Percentiles rank a stretch among this genome's conserved stretches.
Conservation (phyloP, 1,284 basidiomycete genomes). For the Nidula niveotomentosa region DNA sequence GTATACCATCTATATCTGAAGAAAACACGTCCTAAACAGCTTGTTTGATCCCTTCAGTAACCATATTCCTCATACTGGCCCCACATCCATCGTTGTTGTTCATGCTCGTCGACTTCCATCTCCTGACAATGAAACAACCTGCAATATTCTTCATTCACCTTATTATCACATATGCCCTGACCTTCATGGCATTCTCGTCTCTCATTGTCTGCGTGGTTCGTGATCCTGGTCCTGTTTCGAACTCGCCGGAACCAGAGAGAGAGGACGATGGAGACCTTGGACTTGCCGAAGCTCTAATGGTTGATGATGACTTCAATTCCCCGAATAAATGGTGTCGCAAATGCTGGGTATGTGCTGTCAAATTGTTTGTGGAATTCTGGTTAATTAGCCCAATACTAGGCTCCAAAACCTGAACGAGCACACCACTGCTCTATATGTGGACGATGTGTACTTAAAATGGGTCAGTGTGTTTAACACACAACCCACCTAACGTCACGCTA, state of each 20-base stretch:
- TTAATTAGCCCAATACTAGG: slow-evolving; percentile 27
- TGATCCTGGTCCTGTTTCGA: slow-evolving; percentile 68
- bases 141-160: slow-evolving; percentile 53
- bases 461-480: slow-evolving; percentile 37
- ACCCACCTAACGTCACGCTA: slow-evolving; percentile 12
- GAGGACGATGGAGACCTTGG: slow-evolving; percentile 46
- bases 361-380: neutral
- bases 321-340: slow-evolving; percentile 74
- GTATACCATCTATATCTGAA: neutral
- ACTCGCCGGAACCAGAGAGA: slow-evolving; percentile 20
- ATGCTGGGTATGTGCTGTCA: slow-evolving; percentile 47
- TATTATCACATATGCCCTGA: slow-evolving; percentile 55
- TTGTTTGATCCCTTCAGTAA: slow-evolving; percentile 34
- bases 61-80: slow-evolving; percentile 57
- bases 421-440: slow-evolving; percentile 83
- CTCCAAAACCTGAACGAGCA: slow-evolving; percentile 78
- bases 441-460: slow-evolving; percentile 85
- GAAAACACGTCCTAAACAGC: no score
- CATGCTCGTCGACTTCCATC: slow-evolving; percentile 65
- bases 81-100: slow-evolving; percentile 74
- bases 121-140: slow-evolving; percentile 48
- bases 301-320: slow-evolving; percentile 40
- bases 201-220: slow-evolving; percentile 69
- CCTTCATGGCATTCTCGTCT: slow-evolving; percentile 67
- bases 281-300: slow-evolving; percentile 60